phyloP scores from a whole-genome alignment of 1,139 yeast genomes.

The Yamadazyma dushanensis region DNA sequence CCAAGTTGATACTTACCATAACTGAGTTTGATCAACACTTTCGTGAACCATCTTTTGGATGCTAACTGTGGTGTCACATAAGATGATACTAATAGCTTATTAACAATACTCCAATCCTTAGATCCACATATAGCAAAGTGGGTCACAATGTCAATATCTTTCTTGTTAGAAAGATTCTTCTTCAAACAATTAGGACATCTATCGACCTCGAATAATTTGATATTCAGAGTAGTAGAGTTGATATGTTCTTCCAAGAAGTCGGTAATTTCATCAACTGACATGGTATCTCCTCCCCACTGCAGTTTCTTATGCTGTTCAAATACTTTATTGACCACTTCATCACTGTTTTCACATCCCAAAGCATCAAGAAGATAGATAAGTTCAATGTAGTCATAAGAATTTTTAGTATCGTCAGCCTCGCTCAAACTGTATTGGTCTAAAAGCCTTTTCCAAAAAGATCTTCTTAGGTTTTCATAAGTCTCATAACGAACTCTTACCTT shows the following conservation, averaged over 20 bases:
- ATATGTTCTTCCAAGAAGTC: slow-evolving; percentile 50
- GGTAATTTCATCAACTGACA: slow-evolving; percentile 58
- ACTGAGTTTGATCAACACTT: slow-evolving; percentile 76
- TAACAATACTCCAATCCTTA: slow-evolving; percentile 71
- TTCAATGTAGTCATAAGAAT: slow-evolving; percentile 51
- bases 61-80: slow-evolving; percentile 84
- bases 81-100: slow-evolving; percentile 62
- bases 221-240: slow-evolving; percentile 23
- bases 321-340: slow-evolving; percentile 43
- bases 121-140: slow-evolving; percentile 89
- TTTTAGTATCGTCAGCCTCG: slow-evolving; percentile 28
- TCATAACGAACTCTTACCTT: slow-evolving; percentile 65
- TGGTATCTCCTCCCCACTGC: slow-evolving; percentile 55
- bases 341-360: slow-evolving; percentile 59
- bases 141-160: slow-evolving; percentile 69
- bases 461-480: slow-evolving; percentile 64
- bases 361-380: slow-evolving; percentile 59
- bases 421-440: slow-evolving; percentile 48
- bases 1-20: slow-evolving; percentile 89
- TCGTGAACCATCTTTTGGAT: slow-evolving; percentile 85
- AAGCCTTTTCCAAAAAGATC: slow-evolving; percentile 68
- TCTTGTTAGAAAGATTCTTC: slow-evolving; percentile 54
- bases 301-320: slow-evolving; percentile 44
- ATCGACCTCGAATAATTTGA: slow-evolving; percentile 56
- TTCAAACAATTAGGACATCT: slow-evolving; percentile 78